Conservation (phyloP, 148 eudicot species). For the Camellia lanceoleosa region DNA sequence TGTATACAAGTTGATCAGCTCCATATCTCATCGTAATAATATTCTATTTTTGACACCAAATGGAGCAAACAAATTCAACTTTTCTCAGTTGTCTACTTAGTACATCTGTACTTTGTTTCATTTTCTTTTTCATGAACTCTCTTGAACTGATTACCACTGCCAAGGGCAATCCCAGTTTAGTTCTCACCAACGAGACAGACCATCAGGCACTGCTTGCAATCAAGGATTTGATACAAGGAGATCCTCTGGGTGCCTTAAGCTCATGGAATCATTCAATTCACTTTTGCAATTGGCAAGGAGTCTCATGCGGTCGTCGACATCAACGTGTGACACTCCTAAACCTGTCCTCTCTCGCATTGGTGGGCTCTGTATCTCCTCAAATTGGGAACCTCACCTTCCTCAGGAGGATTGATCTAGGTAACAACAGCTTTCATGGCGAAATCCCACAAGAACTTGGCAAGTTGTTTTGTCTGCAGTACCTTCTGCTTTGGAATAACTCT, state of each 20-base stretch:
- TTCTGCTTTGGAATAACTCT: neutral
- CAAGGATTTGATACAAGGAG: neutral
- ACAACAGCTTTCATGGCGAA: slow-evolving; percentile 6
- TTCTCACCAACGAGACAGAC: neutral
- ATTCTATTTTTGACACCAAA: too few species aligned
- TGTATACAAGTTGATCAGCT: too few species aligned
- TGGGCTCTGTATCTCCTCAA: slow-evolving; percentile 12
- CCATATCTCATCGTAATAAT: too few species aligned
- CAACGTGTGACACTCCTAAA: slow-evolving; percentile 1
- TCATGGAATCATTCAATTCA: slow-evolving; percentile 20
- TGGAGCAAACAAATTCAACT: too few species aligned
- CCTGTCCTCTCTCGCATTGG: neutral
- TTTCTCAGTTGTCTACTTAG: too few species aligned
- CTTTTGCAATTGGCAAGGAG: slow-evolving; percentile 20
- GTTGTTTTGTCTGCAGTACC: slow-evolving; percentile 1
- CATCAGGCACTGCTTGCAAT: neutral
- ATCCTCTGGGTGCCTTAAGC: neutral
- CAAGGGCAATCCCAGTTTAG: too few species aligned
- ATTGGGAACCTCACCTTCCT: slow-evolving; percentile 24
- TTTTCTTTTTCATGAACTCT: neutral
- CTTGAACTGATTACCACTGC: neutral
- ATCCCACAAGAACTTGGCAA: slow-evolving; percentile 14
- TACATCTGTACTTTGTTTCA: too few species aligned
- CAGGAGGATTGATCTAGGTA: neutral
- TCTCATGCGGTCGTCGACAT: slow-evolving; percentile 1